Evolutionary conservation across 352 stramenopile genomes (phyloP).

Genomic region (Pseudoperonospora humuli): DNA sequence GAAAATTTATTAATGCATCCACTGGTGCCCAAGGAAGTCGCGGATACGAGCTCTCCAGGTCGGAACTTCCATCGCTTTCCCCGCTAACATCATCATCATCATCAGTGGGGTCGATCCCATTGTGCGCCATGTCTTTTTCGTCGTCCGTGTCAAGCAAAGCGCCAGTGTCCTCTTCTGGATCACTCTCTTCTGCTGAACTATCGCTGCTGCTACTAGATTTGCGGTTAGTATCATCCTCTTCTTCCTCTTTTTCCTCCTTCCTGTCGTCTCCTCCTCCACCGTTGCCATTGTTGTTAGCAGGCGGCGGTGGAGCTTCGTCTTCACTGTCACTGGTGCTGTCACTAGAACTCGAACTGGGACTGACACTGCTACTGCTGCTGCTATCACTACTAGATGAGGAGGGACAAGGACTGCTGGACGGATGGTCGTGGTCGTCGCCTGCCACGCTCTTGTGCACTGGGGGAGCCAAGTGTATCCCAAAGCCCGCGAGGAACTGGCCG

Average conservation of each 20-base stretch:
- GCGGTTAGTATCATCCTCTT: slow-evolving; percentile 20
- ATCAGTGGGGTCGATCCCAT: slow-evolving; percentile 28
- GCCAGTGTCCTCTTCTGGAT: slow-evolving; percentile 26
- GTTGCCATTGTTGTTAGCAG: slow-evolving; percentile 6
- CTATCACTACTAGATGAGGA: slow-evolving; percentile 32
- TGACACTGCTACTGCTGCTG: slow-evolving; percentile 24
- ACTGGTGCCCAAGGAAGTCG: slow-evolving; percentile 45
- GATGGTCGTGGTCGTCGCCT: slow-evolving; percentile 16
- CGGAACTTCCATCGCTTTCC: slow-evolving; percentile 50
- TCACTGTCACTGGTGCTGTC: slow-evolving; percentile 26
- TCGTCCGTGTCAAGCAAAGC: slow-evolving; percentile 45
- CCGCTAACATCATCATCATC: slow-evolving; percentile 26
- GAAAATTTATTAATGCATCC: slow-evolving; percentile 44
- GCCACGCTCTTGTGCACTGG: neutral
- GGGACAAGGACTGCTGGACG: slow-evolving; percentile 30
- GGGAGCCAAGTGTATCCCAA: neutral
- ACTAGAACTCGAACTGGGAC: slow-evolving; percentile 26
- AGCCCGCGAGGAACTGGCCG: neutral
- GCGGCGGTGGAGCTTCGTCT: slow-evolving; percentile 12
- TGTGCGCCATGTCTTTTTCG: slow-evolving; percentile 38
- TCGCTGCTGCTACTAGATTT: slow-evolving; percentile 36
- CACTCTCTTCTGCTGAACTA: slow-evolving; percentile 19
- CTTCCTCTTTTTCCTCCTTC: slow-evolving; percentile 22
- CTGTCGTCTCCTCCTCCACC: slow-evolving; percentile 13
- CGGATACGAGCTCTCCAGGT: slow-evolving; percentile 58